Evolutionary conservation across 768 basidiomycete species (phyloP).

Genomic region (Collybiopsis luxurians): DNA sequence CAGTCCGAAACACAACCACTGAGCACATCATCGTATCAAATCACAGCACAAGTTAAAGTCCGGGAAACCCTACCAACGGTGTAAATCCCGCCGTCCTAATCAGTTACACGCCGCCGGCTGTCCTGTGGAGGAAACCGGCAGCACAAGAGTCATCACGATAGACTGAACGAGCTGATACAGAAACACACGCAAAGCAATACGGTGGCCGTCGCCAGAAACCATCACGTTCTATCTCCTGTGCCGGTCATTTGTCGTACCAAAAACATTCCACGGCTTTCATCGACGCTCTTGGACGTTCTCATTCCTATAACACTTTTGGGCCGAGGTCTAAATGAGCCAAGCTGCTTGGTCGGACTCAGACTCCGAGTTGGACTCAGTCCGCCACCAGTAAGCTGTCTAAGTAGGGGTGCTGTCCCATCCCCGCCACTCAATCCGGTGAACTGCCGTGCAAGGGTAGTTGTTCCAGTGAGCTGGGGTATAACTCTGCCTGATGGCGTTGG

Average conservation of each 20-base stretch:
- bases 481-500: conserved; percentile 37
- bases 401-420: conserved; percentile 32
- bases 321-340: conserved; percentile 50
- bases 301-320: conserved; percentile 81
- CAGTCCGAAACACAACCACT: too few relatives aligned
- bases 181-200: too few relatives aligned
- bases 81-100: too few relatives aligned
- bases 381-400: conserved; percentile 28
- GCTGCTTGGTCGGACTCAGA: conserved; percentile 73
- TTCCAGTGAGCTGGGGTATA: conserved; percentile 61
- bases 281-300: conserved; percentile 56
- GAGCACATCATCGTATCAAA: too few relatives aligned
- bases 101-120: too few relatives aligned
- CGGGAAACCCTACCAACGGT: too few relatives aligned
- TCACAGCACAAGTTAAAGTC: too few relatives aligned
- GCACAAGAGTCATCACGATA: too few relatives aligned
- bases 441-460: conserved; percentile 71
- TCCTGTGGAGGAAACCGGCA: too few relatives aligned
- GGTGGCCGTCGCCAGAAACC: too few relatives aligned
- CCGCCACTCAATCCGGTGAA: conserved; percentile 60
- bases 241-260: conserved; percentile 81
- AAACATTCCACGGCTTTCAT: conserved; percentile 74
- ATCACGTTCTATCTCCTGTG: conserved; percentile 22
- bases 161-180: too few relatives aligned
- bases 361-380: conserved; percentile 37